Evolutionary conservation across 768 basidiomycete genomes (phyloP), one percentile per base, ranked within the genome.

Genomic region (Boletus rubescentipes): DNA sequence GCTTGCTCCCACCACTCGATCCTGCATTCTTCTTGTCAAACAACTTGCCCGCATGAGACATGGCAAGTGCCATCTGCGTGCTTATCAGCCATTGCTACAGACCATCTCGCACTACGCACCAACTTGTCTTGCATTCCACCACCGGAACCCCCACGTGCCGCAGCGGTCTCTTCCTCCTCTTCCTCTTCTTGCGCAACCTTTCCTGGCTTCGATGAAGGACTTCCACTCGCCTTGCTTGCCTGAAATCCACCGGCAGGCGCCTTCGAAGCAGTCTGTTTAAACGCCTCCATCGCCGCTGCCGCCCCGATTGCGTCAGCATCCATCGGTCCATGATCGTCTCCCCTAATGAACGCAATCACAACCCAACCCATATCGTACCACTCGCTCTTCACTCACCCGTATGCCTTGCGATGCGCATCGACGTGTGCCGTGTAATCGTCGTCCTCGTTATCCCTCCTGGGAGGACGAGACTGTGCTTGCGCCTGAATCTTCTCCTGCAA

Each of bases 1-100:
- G 14, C 21, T 61, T 46, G 21, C 41, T 48, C 4, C 47, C 60
- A 16, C 55, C 50, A n/a, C 52, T 34, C 34, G 49, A 51, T 8
- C 65, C 63, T 20, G 47, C 56, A 15, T 63, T 67, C 59, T 70
- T 72, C 64, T 70, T 70, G 29, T 70, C 68, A 21, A 70, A 70
- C 31, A 70, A 9, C 34, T 68, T 70, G 1, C 68, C 66, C 2
- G 68, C 68, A 0, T 72, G 66, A 4, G 70, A 56, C 68, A 70
- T 70, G n/a, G 68, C 68, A 16, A 70, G 56, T 0, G 58, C 51
- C 56, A 70, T 60, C 68, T 69, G 9, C 14, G 11, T 32, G 8
- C 8, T 21, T 20, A 26, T 52, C 38, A 61, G 51, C 37, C 35
- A 10, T 21, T 21, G 9, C 29, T 21, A 12, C 2, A 2, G 21